Evolutionary conservation across 2,329 filamentous ascomycete genomes (phyloP), one percentile per base, ranked within the genome.

Genomic region (Stemphylium lycopersici): DNA sequence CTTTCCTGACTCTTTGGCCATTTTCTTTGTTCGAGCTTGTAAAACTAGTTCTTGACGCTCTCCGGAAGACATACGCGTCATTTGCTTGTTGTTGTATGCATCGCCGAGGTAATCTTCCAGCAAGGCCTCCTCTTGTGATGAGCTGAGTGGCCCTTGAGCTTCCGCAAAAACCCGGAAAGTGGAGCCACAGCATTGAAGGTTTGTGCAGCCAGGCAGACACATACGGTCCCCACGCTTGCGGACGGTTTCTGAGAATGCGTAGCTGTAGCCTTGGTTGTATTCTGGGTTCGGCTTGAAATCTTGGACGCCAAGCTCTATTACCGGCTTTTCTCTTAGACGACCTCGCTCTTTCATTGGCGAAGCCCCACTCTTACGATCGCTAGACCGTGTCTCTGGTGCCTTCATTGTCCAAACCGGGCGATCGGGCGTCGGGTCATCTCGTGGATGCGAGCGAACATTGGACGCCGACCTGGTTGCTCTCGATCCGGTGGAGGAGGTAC

Each of bases 281-380:
- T 79, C 78, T 0, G 90, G 87, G 60, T 96, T 96, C 64, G 95
- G 80, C 70, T 88, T 93, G 79, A 96, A 97, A 74, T 96, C 88
- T 11, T 85, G 83, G 1, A 89, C 77, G 12, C 78, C 78, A 11
- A 96, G 81, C 31, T 82, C 78, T 0, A 80, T 76, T 3, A 86
- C 59, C 0, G 86, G 83, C 45, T 82, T 84, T 8, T 80, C 72
- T 43, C 91, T 85, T n/a, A 73, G 65, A 18, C 54, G 62, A 6
- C 26, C 39, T 16, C 58, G 48, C 3, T 55, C 39, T 20, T 56
- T 61, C 20, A 50, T 29, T 13, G 56, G 48, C 0, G 55, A 41
- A 8, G 24, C 13, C 3, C 47, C 49, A 6, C 24, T 29, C 47
- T 44, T 67, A 10, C 49, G 60, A 8, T 55, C 16, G 22, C 47